Evolutionary conservation across 2,329 filamentous ascomycete genomes (phyloP).

Genomic region (Coleophoma crateriformis): DNA sequence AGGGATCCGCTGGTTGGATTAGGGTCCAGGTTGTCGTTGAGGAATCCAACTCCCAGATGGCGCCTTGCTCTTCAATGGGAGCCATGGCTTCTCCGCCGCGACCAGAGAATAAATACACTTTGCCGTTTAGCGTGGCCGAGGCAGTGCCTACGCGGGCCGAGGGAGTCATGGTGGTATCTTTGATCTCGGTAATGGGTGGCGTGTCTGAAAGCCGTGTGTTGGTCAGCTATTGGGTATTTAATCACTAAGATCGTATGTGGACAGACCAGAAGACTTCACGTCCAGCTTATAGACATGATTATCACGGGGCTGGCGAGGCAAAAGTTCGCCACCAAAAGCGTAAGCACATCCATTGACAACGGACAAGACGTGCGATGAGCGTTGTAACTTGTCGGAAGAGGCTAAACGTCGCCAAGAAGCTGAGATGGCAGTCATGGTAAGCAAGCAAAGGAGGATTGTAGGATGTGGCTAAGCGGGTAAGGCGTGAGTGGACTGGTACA

Average conservation of each 20-base stretch:
- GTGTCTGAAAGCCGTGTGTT: background rate
- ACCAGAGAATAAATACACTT: conserved; percentile 57
- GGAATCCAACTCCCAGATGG: conserved; percentile 49
- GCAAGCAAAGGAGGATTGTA: too few species aligned
- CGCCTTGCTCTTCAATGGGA: conserved; percentile 51
- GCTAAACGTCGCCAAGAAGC: conserved; percentile 22
- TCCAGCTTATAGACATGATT: conserved; percentile 37
- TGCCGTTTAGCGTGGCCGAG: conserved; percentile 36
- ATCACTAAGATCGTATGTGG: too few species aligned
- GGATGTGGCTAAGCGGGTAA: too few species aligned
- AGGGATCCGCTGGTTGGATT: conserved; percentile 31
- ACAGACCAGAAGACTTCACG: conserved; percentile 11
- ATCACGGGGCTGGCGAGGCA: conserved; percentile 44
- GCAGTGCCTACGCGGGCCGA: conserved; percentile 51
- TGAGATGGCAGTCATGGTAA: background rate
- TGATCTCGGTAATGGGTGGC: background rate
- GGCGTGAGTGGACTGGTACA: too few species aligned
- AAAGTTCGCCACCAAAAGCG: conserved; percentile 47
- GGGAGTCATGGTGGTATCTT: conserved; percentile 28
- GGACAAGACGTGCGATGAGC: conserved; percentile 44
- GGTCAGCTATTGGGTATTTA: too few species aligned
- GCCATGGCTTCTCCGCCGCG: conserved; percentile 55
- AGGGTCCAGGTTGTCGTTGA: conserved; percentile 36
- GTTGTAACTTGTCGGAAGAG: conserved; percentile 30
- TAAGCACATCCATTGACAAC: conserved; percentile 32